phyloP scores from a whole-genome alignment of 1,139 yeast species.

The Taiozyma sp. region DNA sequence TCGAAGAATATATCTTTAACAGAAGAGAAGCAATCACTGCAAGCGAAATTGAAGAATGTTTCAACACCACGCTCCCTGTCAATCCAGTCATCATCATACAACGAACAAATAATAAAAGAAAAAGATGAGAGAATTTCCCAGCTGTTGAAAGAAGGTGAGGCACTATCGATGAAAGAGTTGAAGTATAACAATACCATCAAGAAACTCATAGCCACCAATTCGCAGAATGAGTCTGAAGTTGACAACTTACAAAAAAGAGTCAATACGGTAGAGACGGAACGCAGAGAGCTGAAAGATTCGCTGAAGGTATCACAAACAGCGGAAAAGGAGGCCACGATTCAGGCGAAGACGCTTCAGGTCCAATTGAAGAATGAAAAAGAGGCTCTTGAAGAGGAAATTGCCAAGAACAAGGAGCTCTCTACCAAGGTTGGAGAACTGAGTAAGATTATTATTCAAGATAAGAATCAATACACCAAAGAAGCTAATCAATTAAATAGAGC shows the following conservation, averaged over 20 bases:
- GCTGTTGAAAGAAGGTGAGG: constrained; percentile 77
- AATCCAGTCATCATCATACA: constrained; percentile 7
- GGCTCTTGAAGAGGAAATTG: constrained; percentile 33
- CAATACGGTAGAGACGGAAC: constrained; percentile 32
- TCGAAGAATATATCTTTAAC: constrained; percentile 12
- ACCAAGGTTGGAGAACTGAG: constrained; percentile 39
- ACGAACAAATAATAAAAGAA: constrained; percentile 22
- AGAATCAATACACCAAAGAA: constrained; percentile 33
- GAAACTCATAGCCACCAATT: constrained; percentile 48
- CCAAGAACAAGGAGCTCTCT: constrained; percentile 28
- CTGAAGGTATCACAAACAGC: constrained; percentile 17
- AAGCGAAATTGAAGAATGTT: constrained; percentile 11
- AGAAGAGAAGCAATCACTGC: constrained; percentile 17
- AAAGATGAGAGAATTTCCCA: constrained; percentile 32
- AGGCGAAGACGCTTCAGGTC: constrained; percentile 27
- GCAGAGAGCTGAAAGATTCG: constrained; percentile 15
- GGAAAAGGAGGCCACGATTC: constrained; percentile 25
- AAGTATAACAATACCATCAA: constrained; percentile 66
- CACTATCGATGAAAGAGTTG: constrained; percentile 69
- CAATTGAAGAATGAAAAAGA: constrained; percentile 37
- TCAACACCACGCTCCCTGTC: constrained; percentile 3
- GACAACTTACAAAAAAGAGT: constrained; percentile 33
- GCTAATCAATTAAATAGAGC: constrained; percentile 24
- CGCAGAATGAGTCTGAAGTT: constrained; percentile 43
- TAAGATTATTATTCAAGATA: constrained; percentile 34